phyloP scores from a whole-genome alignment of 352 stramenopile genomes.

The Globisporangium camurandrum region DNA sequence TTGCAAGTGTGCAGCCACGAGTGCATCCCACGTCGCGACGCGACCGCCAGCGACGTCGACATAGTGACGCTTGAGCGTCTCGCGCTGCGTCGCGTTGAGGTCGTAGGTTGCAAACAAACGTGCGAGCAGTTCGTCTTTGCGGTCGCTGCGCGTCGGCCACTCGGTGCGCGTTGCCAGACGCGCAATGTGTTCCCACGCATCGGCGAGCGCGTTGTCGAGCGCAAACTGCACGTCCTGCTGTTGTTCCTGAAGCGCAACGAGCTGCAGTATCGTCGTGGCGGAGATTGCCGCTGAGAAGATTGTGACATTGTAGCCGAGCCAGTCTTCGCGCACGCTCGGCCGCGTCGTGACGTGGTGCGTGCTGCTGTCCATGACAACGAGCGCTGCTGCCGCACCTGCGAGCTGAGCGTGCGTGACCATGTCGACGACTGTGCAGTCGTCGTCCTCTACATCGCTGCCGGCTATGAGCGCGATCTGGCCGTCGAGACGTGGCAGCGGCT shows the following conservation, averaged over 20 bases:
- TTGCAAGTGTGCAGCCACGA: conserved; percentile 4
- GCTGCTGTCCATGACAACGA: conserved; percentile 24
- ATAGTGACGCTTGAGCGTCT: conserved; percentile 36
- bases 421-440: conserved; percentile 28
- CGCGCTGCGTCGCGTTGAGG: conserved; percentile 18
- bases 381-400: conserved; percentile 27
- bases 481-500: conserved; percentile 13
- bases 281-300: conserved; percentile 40
- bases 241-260: conserved; percentile 15
- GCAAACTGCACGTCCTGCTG: conserved; percentile 22
- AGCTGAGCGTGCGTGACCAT: conserved; percentile 35
- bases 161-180: conserved; percentile 20
- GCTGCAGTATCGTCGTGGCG: conserved; percentile 15
- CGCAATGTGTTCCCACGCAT: conserved; percentile 39
- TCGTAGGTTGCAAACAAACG: conserved; percentile 10
- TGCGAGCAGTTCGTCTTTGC: conserved; percentile 25
- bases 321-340: conserved; percentile 32
- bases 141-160: conserved; percentile 42
- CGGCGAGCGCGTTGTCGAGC: conserved; percentile 31
- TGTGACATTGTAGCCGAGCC: conserved; percentile 66
- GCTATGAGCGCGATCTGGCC: conserved; percentile 30
- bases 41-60: conserved; percentile 28
- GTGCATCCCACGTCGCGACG: conserved; percentile 24
- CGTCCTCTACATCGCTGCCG: conserved; percentile 5
- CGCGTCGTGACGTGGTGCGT: conserved; percentile 21